These are phyloP conservation scores for Galeopsis tetrahit DNA, from an alignment of 257 asterid genomes.

Conservation along the genomic window DNA sequence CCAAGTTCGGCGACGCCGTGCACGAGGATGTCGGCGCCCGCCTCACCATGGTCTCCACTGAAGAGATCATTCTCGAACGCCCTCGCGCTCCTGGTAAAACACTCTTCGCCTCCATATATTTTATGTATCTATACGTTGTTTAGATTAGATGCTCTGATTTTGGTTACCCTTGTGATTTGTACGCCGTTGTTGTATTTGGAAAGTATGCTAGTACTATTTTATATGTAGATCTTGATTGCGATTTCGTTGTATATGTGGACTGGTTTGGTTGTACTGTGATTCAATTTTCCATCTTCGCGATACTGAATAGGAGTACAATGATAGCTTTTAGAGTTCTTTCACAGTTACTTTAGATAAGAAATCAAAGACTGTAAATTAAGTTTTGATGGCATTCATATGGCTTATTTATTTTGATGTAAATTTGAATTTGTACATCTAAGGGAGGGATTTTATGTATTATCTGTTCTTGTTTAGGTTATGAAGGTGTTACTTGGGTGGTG, in stretches of 20 bases:
- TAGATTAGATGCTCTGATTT: not conserved
- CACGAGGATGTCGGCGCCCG: constrained; percentile 80
- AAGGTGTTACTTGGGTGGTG: not conserved
- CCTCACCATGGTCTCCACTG: constrained; percentile 93
- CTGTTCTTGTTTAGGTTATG: not conserved
- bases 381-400: not conserved
- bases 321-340: not conserved
- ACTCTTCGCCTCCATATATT: not conserved
- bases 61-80: constrained; percentile 89
- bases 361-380: not conserved
- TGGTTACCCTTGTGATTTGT: no score
- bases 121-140: not conserved
- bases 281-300: not conserved
- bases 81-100: constrained; percentile 79
- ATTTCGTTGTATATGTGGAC: not conserved
- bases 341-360: not conserved
- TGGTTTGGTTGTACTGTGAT: not conserved
- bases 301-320: no score
- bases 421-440: not conserved
- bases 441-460: not conserved
- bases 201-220: no score
- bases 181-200: no score
- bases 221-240: constrained; percentile 23
- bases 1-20: constrained; percentile 89
- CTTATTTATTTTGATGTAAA: not conserved